Base-by-base conservation (phyloP, 306 rosid species). In the Myrica gale region DNA sequence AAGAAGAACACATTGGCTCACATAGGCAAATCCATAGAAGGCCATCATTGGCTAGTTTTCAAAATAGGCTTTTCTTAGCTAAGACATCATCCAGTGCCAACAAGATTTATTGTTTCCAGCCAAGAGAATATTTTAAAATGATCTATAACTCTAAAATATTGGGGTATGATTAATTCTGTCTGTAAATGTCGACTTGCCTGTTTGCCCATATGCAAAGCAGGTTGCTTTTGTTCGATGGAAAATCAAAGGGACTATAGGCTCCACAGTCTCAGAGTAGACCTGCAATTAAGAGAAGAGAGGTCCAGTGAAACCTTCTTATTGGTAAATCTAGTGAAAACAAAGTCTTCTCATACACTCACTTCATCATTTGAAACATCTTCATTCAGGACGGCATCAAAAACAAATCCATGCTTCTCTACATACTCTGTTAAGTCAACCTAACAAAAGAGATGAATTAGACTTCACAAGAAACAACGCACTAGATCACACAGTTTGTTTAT, bases 171-270 rank as follows among this genome's bases (percentile, higher is more conserved):
- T 61, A 55, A 55, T 77, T 62, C 53, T 48, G 46, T 20, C 1
- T n/a, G 78, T 43, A 17, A 50, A 19, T 50, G 10, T 78, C 66
- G 3, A 75, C 81, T 85, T 81, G 89, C 93, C 97, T 74, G 97
- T 92, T 82, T 92, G 97, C 77, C 97, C 92, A 84, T 92, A 92
- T 52, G 96, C 97, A 90, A 92, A 92, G 91, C 97, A 90, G 45
- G 97, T 90, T 72, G 92, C 97, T 82, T 92, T 92, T 37, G 90
- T 92, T 79, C 86, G 87, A 47, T 90, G 83, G 80, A 92, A 92
- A 84, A 92, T 90, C 78, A 92, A 83, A 12, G 96, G 93, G 76
- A 90, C 91, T 21, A 90, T n/a, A 7, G 91, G 97, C 83, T 92
- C 93, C 83, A 92, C 91, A 4, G 90, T 87, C 84, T 90, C 91